Percentiles rank a stretch among this genome's conserved stretches.
Conservation (phyloP, 169 alveolate species). For the Eimeria sp. region DNA sequence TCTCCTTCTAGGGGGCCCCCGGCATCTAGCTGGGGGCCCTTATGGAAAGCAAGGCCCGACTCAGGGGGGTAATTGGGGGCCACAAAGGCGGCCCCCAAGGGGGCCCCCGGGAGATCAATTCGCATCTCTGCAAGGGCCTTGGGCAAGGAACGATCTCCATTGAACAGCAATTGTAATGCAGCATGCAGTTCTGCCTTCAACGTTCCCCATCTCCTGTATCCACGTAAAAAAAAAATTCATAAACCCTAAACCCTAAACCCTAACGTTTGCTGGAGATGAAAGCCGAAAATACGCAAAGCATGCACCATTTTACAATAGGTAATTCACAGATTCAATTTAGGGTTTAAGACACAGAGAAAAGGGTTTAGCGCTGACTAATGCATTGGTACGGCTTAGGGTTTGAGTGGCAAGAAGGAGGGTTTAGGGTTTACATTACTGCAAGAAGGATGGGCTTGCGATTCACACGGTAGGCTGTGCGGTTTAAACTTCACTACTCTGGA, state of each 20-base stretch:
- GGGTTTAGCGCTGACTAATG: background rate
- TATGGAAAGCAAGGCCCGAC: background rate
- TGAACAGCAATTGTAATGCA: background rate
- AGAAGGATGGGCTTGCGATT: background rate
- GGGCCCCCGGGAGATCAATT: background rate
- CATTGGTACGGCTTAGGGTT: background rate
- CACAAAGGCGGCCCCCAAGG: background rate
- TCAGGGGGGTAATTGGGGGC: background rate
- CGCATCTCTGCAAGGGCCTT: background rate
- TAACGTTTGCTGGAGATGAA: background rate
- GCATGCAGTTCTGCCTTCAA: slow-evolving; percentile 20
- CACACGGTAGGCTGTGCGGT: too few species aligned
- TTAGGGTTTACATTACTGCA: background rate
- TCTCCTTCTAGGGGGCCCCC: background rate
- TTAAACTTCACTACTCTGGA: background rate
- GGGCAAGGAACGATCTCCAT: background rate
- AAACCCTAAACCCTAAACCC: slow-evolving; percentile 68
- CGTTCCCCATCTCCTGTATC: slow-evolving; percentile 24
- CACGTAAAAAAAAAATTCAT: background rate
- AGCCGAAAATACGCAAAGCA: background rate
- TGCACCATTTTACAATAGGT: background rate
- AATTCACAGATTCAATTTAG: background rate
- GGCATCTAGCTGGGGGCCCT: too few species aligned
- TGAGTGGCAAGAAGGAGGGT: background rate
- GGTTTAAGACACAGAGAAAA: background rate